These are phyloP conservation scores for Platanthera guangdongensis DNA, from an alignment of 106 monocot genomes.

Conservation along the genomic window DNA sequence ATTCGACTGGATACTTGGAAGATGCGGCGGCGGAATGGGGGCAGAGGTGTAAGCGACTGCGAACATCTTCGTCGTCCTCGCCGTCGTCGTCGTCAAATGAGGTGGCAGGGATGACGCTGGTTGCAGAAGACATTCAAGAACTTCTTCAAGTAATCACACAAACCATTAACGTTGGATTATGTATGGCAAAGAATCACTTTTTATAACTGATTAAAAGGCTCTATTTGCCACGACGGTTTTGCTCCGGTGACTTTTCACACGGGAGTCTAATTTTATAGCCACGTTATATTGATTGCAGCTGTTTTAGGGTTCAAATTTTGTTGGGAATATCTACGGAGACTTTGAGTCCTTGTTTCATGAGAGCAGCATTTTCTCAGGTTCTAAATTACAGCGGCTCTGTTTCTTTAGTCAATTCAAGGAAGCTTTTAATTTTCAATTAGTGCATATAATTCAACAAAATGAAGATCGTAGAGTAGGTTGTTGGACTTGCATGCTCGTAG, in stretches of 20 bases:
- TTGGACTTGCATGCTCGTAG: too few species aligned
- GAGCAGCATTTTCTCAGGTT: neutral
- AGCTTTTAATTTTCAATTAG: neutral
- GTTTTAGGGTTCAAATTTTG: conserved; percentile 20
- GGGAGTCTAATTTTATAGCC: too few species aligned
- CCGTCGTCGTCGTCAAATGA: too few species aligned
- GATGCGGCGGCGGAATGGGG: conserved; percentile 38
- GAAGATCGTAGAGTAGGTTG: too few species aligned
- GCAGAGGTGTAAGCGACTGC: conserved; percentile 25
- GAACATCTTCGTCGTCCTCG: too few species aligned
- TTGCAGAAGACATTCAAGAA: too few species aligned
- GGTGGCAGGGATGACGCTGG: too few species aligned
- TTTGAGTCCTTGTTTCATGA: conserved; percentile 1
- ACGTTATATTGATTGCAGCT: conserved; percentile 25
- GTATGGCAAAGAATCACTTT: too few species aligned
- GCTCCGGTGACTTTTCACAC: too few species aligned
- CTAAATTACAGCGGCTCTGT: neutral
- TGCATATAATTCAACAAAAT: neutral
- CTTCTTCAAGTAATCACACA: neutral
- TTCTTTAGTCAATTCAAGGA: neutral
- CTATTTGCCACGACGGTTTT: too few species aligned
- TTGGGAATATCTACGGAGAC: neutral
- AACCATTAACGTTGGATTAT: neutral
- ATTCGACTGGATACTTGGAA: conserved; percentile 37
- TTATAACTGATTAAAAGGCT: too few species aligned